Evolutionary conservation across 345 rosid genomes (phyloP).

Genomic region (Sisymbrium irio): DNA sequence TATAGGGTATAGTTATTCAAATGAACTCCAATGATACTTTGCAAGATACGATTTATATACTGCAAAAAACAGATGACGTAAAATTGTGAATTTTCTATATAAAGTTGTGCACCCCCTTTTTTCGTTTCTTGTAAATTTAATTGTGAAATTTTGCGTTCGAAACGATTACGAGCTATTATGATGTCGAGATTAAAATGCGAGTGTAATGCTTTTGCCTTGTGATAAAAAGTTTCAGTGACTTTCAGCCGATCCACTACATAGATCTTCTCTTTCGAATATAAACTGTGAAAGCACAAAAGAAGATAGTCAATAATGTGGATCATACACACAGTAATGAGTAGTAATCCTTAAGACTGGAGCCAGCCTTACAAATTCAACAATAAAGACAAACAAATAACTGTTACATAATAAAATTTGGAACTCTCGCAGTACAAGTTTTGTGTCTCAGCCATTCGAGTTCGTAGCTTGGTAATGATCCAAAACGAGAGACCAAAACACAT

Average conservation of each 20-base stretch:
- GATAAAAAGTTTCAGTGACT: background rate
- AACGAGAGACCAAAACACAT: background rate
- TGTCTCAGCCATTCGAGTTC: background rate
- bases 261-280: background rate
- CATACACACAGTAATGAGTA: background rate
- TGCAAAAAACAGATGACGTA: no score
- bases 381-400: background rate
- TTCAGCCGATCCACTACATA: background rate
- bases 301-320: background rate
- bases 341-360: no score
- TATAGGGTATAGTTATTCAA: no score
- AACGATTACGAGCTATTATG: background rate
- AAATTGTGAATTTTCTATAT: no score
- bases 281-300: background rate
- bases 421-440: background rate
- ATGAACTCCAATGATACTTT: no score
- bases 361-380: no score
- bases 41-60: no score
- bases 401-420: background rate
- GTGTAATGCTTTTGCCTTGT: conserved; percentile 15
- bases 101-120: no score
- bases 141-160: background rate
- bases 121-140: background rate
- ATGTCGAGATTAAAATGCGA: background rate
- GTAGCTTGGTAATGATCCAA: background rate